Evolutionary conservation across 2,329 filamentous ascomycete genomes (phyloP), one percentile per base, ranked within the genome.

Genomic region (Apiospora pterosperma): DNA sequence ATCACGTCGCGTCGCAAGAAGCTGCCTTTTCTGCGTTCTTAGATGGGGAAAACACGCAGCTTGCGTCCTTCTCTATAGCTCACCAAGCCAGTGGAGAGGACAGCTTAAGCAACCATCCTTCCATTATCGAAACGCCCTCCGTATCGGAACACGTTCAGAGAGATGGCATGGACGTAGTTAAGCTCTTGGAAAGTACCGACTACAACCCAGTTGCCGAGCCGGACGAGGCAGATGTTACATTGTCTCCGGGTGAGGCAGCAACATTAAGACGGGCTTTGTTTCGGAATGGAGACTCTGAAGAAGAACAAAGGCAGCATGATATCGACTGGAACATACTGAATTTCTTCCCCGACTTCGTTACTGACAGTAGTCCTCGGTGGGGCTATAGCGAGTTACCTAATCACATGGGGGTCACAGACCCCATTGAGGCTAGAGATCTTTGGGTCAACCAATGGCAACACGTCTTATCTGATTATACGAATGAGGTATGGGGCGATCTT

Each of bases 401-500:
- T 25, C 58, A 60, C 58, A 60, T 82, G 28, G 84, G 84, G 14
- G 75, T 77, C 7, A 65, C 68, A 2, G 77, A 83, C 66, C 44
- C 71, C 0, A 69, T 71, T 5, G 77, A 79, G 64, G 80, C 79
- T 25, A 80, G 75, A 70, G 70, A 77, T 59, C 68, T 76, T 19
- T 88, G 85, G 85, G 74, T 85, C 14, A 75, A 79, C 39, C 81
- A 87, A 69, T 89, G 87, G 86, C 79, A 80, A 38, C 78, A 80
- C 48, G 85, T 88, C 8, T 77, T 89, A 28, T 82, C 79, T 2
- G 76, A 80, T 38, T 90, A 90, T 68, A 82, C 82, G 0, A 87
- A 91, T 71, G 85, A 90, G 63, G 88, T 92, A 28, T 92, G 89
- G 90, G 90, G 89, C 23, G 87, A 86, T 64, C 74, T 91, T 23